Percentiles rank a stretch among this genome's conserved stretches.
Conservation (phyloP, 805 yeast species). For the Candida multigemmis region DNA sequence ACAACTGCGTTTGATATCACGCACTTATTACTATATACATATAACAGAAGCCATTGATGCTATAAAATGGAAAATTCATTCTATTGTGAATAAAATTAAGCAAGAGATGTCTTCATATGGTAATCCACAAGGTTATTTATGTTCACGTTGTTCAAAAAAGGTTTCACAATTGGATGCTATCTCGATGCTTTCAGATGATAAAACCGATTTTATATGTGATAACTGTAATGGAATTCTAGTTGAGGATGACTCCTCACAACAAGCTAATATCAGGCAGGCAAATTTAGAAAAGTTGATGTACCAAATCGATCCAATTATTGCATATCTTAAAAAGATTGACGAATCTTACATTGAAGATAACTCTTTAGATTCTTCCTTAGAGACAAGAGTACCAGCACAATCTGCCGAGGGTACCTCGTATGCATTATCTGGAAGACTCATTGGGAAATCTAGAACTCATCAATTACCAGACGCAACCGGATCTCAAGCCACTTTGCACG, state of each 20-base stretch:
- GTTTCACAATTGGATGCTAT: constrained; percentile 85
- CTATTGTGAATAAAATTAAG: constrained; percentile 68
- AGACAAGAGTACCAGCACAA: constrained; percentile 79
- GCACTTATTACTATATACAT: constrained; percentile 82
- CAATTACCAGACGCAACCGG: constrained; percentile 44
- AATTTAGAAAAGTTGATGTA: constrained; percentile 77
- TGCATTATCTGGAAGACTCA: constrained; percentile 42
- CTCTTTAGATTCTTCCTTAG: constrained; percentile 45
- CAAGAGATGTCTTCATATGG: constrained; percentile 78
- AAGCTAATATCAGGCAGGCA: constrained; percentile 73
- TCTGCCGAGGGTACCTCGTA: constrained; percentile 62
- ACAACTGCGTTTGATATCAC: constrained; percentile 56
- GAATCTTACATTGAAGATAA: constrained; percentile 31
- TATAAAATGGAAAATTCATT: constrained; percentile 92
- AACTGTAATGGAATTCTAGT: constrained; percentile 68
- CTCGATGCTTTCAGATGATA: constrained; percentile 69
- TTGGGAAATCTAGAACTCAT: constrained; percentile 16
- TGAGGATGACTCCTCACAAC: constrained; percentile 84
- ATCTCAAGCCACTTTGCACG: constrained; percentile 81
- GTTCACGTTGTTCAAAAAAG: constrained; percentile 77
- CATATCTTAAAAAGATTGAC: constrained; percentile 53
- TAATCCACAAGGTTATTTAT: constrained; percentile 89
- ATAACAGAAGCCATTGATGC: constrained; percentile 92
- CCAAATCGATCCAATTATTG: constrained; percentile 82
- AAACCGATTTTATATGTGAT: constrained; percentile 74